Conservation (phyloP, 2,329 filamentous ascomycete genomes). For the Aspergillus fumigatiaffinis region DNA sequence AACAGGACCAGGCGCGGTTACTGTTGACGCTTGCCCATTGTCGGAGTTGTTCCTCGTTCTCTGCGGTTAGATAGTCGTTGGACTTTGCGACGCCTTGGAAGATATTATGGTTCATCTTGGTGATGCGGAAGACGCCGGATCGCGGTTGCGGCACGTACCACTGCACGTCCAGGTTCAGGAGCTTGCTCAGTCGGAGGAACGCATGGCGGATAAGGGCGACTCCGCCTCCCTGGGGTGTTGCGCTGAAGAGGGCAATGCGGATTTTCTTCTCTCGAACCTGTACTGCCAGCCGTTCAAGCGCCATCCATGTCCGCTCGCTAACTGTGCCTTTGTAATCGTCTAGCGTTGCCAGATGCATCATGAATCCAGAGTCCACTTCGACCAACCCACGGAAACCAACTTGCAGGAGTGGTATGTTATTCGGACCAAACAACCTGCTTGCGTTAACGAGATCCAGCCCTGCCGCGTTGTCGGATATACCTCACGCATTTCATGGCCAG, state of each 20-base stretch:
- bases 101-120: slow-evolving; percentile 86
- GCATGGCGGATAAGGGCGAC: slow-evolving; percentile 80
- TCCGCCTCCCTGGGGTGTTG: slow-evolving; percentile 76
- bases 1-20: slow-evolving; percentile 66
- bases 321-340: slow-evolving; percentile 61
- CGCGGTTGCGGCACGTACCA: slow-evolving; percentile 76
- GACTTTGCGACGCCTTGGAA: slow-evolving; percentile 71
- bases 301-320: slow-evolving; percentile 58
- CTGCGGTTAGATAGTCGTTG: slow-evolving; percentile 58
- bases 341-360: slow-evolving; percentile 56
- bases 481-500: slow-evolving; percentile 75
- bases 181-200: slow-evolving; percentile 65
- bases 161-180: slow-evolving; percentile 63
- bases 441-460: background rate
- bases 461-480: slow-evolving; percentile 37
- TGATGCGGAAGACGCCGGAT: slow-evolving; percentile 75
- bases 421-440: slow-evolving; percentile 66
- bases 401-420: slow-evolving; percentile 61
- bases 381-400: slow-evolving; percentile 66
- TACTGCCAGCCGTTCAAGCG: slow-evolving; percentile 60
- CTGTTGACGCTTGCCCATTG: slow-evolving; percentile 73
- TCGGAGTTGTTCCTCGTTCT: slow-evolving; percentile 58
- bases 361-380: slow-evolving; percentile 65
- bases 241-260: slow-evolving; percentile 74
- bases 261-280: slow-evolving; percentile 60